Base-by-base conservation (phyloP, 495 filamentous ascomycete genomes). In the Letharia columbiana region DNA sequence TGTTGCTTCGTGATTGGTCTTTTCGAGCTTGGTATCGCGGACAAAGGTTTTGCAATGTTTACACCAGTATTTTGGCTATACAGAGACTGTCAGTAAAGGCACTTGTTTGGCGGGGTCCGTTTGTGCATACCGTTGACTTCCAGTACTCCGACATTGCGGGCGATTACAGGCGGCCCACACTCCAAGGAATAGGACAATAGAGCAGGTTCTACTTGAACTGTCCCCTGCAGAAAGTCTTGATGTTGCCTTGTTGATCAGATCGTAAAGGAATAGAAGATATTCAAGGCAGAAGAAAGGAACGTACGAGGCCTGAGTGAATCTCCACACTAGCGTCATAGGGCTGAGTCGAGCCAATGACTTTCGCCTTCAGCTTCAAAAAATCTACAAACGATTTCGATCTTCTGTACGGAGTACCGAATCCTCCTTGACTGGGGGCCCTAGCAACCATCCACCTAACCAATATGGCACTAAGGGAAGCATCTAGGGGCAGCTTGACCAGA, bases 41-140 rank as follows among this genome's bases (percentile, higher is more conserved):
- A 98, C 91, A 79, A 85, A 98, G 77, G 84, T 85, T 75, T 84
- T 86, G 85, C 94, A 99, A 80, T 95, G 89, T 77, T 98, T 98
- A 85, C 94, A 99, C 91, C 91, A 98, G 79, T 92, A 91, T 75
- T 86, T 92, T 15, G 92, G 91, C 80, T 89, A 59, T 57, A 10
- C 15, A 17, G 28, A 56, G 18, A 60, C 6, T 2, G 15, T 77
- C 66, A 75, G 73, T 56, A 66, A 44, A 7, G 37, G 44, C 20
- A 13, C 52, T 15, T 28, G 4, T 44, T 60, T 11, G 35, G 12
- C 1, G 12, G 45, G 42, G 5, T 60, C 40, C 9, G 75, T 12
- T 23, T 40, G 13, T 39, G 47, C 83, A 73, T 73, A 85, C 85
- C n/a, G 92, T 94, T 33, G 94, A 98, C 77, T 98, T 98, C 94